Conservation (phyloP, 768 basidiomycete genomes). For the Krasilnikovozyma curviuscula region DNA sequence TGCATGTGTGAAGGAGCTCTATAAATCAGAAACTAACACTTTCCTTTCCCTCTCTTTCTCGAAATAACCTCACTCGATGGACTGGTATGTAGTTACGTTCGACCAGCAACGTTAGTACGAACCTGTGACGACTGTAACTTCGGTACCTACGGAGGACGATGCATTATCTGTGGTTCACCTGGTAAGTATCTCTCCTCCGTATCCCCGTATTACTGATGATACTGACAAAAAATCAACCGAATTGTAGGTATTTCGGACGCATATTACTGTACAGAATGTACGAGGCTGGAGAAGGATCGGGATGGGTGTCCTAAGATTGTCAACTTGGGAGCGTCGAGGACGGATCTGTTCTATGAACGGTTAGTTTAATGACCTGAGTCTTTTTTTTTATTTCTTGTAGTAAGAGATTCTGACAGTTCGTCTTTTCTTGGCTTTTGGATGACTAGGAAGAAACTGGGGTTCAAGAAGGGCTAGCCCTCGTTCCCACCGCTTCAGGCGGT, state of each 20-base stretch:
- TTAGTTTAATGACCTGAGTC: too few species aligned
- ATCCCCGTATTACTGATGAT: neutral
- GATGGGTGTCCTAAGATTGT: constrained; percentile 98
- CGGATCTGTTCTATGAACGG: constrained; percentile 79
- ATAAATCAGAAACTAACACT: neutral
- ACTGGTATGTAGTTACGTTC: constrained; percentile 52
- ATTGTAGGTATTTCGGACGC: constrained; percentile 91
- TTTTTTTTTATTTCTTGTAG: too few species aligned
- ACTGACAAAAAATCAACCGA: neutral
- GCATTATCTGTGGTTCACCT: constrained; percentile 91
- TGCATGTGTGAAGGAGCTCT: too few species aligned
- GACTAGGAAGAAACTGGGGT: too few species aligned
- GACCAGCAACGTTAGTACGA: constrained; percentile 90
- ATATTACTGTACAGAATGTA: constrained; percentile 96
- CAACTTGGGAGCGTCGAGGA: constrained; percentile 82
- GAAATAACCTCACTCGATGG: neutral
- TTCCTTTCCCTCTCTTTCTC: neutral
- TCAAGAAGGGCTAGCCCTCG: too few species aligned
- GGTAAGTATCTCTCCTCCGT: constrained; percentile 34
- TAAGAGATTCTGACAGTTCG: too few species aligned
- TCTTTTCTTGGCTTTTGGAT: too few species aligned
- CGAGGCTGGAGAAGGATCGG: constrained; percentile 86
- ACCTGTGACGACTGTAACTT: constrained; percentile 99
- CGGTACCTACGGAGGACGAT: constrained; percentile 82
- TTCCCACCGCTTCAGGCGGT: too few species aligned